These are phyloP conservation scores for Bremia lactucae DNA, from an alignment of 352 stramenopile genomes.

Conservation along the genomic window DNA sequence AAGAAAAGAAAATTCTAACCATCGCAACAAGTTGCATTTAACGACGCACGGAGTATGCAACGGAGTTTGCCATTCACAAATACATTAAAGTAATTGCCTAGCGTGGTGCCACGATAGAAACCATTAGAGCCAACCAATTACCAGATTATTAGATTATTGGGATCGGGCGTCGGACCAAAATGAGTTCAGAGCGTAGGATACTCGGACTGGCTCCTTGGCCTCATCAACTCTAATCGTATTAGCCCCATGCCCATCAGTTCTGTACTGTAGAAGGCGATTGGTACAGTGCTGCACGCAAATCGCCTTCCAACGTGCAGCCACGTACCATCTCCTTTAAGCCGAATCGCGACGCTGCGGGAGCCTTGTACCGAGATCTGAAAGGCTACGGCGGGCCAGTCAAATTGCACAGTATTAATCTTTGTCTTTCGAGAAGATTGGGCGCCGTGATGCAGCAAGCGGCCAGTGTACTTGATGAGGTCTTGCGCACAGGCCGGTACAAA, in stretches of 20 bases:
- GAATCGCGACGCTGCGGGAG: constrained; percentile 57
- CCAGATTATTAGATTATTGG: constrained; percentile 13
- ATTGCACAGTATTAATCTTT: constrained; percentile 83
- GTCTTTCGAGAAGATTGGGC: constrained; percentile 42
- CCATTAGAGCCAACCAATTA: neutral
- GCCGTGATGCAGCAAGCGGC: constrained; percentile 65
- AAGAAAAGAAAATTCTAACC: constrained; percentile 20
- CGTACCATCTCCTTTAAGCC: constrained; percentile 76
- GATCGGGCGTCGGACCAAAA: constrained; percentile 20
- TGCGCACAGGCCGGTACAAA: constrained; percentile 56
- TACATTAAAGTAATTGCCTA: constrained; percentile 85
- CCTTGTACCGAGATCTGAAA: constrained; percentile 53
- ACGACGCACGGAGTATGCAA: constrained; percentile 67
- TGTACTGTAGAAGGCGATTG: no score
- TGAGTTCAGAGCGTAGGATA: constrained; percentile 35
- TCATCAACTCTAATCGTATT: constrained; percentile 2
- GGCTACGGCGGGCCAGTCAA: constrained; percentile 68
- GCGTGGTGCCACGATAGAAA: neutral
- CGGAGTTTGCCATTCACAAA: constrained; percentile 67
- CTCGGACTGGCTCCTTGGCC: constrained; percentile 14
- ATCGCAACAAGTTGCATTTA: constrained; percentile 72
- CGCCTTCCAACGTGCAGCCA: neutral
- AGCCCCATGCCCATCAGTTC: constrained; percentile 6
- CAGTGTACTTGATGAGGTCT: constrained; percentile 69
- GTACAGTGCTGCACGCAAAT: no score